A percentile compares a stretch with the other conserved stretches of the same genome.
These are phyloP conservation scores for Solanum dulcamara DNA, from an alignment of 257 asterid genomes.

Conservation along the genomic window DNA sequence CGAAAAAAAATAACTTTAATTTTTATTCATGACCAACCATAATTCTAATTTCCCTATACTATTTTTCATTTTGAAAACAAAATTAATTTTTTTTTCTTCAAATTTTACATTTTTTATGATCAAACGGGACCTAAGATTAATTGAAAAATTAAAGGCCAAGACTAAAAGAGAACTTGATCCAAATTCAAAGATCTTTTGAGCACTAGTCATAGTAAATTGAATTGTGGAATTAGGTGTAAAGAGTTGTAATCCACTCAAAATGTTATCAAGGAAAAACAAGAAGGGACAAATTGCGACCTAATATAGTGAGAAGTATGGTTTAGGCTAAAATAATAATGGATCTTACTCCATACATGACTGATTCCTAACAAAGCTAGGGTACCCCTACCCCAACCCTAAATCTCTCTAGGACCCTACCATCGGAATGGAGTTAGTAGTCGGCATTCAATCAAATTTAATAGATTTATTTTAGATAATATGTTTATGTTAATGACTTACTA, in stretches of 20 bases:
- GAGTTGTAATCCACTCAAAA: not conserved
- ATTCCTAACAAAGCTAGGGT: conserved; percentile 1
- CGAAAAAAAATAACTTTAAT: too few species aligned
- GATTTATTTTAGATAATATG: too few species aligned
- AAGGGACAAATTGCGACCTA: not conserved
- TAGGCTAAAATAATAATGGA: not conserved
- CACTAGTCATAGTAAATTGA: not conserved
- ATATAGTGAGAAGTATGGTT: not conserved
- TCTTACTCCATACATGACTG: not conserved
- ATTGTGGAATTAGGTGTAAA: conserved; percentile 1
- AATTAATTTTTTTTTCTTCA: too few species aligned
- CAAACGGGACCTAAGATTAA: not conserved
- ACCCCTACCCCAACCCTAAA: not conserved
- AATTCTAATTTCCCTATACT: too few species aligned
- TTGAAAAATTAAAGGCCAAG: not conserved
- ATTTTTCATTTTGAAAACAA: too few species aligned
- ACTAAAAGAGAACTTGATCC: not conserved
- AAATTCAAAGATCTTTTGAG: not conserved
- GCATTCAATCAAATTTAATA: too few species aligned
- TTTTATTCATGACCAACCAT: too few species aligned
- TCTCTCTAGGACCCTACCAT: not conserved
- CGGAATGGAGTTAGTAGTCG: not conserved
- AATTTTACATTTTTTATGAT: too few species aligned
- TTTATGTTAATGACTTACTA: too few species aligned
- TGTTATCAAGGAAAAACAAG: not conserved